phyloP scores from a whole-genome alignment of 2,329 filamentous ascomycete genomes.

The Periconia sp. region DNA sequence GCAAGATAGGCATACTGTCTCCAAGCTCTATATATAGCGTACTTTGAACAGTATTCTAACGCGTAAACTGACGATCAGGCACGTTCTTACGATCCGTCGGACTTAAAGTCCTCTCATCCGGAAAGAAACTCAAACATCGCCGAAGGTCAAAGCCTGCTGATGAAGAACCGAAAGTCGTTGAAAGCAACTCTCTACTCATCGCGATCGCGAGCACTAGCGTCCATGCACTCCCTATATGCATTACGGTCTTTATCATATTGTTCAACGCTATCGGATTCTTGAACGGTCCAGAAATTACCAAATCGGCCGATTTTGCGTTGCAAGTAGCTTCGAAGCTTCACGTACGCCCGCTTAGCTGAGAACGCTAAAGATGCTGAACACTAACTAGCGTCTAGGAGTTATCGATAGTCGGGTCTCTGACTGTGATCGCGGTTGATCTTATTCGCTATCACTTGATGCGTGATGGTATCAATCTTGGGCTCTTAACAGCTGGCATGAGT shows the following conservation, averaged over 20 bases:
- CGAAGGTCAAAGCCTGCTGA: background rate
- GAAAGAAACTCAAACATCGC: background rate
- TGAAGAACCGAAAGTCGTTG: background rate
- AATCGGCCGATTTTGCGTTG: background rate
- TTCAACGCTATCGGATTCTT: background rate
- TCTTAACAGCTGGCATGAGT: background rate
- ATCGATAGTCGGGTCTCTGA: slow-evolving; percentile 2
- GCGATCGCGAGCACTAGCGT: background rate
- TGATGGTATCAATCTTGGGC: background rate
- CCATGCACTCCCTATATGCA: background rate
- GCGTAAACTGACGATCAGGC: too few species aligned
- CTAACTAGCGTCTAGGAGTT: background rate
- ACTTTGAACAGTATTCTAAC: too few species aligned
- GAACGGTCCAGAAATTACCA: background rate
- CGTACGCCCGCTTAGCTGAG: background rate
- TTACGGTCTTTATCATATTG: background rate
- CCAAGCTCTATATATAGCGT: too few species aligned
- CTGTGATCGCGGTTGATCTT: background rate
- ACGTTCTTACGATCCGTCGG: background rate
- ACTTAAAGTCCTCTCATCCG: background rate
- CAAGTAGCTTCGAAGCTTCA: background rate
- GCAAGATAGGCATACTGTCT: too few species aligned
- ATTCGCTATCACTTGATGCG: background rate
- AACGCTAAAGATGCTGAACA: background rate
- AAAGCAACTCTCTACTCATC: background rate